These are phyloP conservation scores for Amaranthus tricolor DNA, from an alignment of 179 eudicot species.

Conservation along the genomic window DNA sequence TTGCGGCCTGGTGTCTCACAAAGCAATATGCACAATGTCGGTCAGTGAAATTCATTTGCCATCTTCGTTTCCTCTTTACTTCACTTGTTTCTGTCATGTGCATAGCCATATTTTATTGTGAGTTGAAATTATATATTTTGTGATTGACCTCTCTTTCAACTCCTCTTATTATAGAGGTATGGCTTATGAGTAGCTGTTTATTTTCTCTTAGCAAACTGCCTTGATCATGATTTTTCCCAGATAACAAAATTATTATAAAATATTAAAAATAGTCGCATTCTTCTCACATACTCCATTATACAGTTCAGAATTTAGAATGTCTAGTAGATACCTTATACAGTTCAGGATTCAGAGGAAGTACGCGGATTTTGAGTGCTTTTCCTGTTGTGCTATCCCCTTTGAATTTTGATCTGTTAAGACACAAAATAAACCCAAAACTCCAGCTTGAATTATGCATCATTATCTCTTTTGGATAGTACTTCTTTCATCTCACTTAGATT, in stretches of 20 bases:
- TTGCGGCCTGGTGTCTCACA: slow-evolving; percentile 36
- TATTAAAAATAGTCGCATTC: background rate
- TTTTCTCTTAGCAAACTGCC: too few relatives aligned
- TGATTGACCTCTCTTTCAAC: slow-evolving; percentile 1
- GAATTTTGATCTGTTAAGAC: background rate
- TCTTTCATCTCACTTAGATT: background rate
- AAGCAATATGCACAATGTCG: slow-evolving; percentile 21
- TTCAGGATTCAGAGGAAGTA: background rate
- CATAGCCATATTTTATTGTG: slow-evolving; percentile 12
- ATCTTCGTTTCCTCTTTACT: background rate
- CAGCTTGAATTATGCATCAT: background rate
- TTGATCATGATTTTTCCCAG: background rate
- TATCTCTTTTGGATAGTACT: background rate
- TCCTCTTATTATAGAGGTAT: background rate
- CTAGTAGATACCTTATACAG: background rate
- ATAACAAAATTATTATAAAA: background rate
- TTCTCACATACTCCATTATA: background rate
- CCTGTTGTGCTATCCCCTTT: background rate
- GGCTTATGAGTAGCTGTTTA: too few relatives aligned
- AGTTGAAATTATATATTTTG: background rate
- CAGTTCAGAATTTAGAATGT: background rate
- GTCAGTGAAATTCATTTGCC: slow-evolving; percentile 17
- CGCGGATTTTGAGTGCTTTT: background rate
- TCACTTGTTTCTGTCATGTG: slow-evolving; percentile 16
- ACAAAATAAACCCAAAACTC: background rate